Evolutionary conservation across 768 basidiomycete species (phyloP).

Genomic region (Neoboletus subvelutipes): DNA sequence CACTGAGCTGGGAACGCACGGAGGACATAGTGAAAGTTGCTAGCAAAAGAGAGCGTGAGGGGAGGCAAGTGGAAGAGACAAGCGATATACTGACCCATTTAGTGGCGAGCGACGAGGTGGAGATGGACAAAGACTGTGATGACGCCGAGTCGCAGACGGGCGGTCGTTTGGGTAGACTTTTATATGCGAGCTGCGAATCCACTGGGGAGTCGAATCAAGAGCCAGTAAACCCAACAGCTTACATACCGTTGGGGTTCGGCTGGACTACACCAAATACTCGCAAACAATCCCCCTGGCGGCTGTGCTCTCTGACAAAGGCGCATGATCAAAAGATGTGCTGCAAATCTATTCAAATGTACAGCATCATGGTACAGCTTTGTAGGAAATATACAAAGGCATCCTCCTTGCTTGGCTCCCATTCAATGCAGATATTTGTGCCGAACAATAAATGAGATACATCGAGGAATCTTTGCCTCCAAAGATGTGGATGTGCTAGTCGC

Average conservation of each 20-base stretch:
- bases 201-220: slow-evolving; percentile 24
- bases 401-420: background rate
- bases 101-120: slow-evolving; percentile 2
- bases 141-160: slow-evolving; percentile 31
- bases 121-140: slow-evolving; percentile 26
- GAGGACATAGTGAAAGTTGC: slow-evolving; percentile 46
- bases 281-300: slow-evolving; percentile 13
- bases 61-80: background rate
- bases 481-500: slow-evolving; percentile 16
- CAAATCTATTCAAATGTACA: slow-evolving; percentile 6
- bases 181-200: slow-evolving; percentile 26
- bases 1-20: slow-evolving; percentile 25
- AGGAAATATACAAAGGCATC: slow-evolving; percentile 15
- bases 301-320: background rate
- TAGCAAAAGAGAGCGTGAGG: slow-evolving; percentile 10
- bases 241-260: slow-evolving; percentile 35
- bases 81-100: slow-evolving; percentile 41
- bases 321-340: background rate
- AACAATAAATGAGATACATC: slow-evolving; percentile 20
- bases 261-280: slow-evolving; percentile 18
- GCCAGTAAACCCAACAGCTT: background rate
- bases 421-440: slow-evolving; percentile 9
- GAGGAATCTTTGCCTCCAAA: slow-evolving; percentile 13
- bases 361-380: slow-evolving; percentile 22
- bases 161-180: slow-evolving; percentile 30